Percentiles rank a stretch among this genome's conserved stretches.
phyloP scores from a whole-genome alignment of 176 grass and related monocot species.

The Triticum dicoccoides region DNA sequence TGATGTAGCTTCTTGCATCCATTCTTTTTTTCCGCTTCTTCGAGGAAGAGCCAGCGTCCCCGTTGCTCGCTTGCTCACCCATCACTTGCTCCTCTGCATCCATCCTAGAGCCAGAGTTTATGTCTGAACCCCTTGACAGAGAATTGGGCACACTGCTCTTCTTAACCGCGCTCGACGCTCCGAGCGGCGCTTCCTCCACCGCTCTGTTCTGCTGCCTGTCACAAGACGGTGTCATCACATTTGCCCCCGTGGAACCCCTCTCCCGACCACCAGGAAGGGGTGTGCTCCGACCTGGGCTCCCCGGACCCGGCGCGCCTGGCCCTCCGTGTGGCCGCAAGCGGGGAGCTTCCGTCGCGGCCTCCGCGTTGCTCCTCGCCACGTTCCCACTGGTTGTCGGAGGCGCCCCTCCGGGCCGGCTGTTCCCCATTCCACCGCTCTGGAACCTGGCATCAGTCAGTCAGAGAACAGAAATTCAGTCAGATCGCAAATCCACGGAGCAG shows the following conservation, averaged over 20 bases:
- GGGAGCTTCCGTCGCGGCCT: not conserved
- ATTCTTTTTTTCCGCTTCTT: slow-evolving; percentile 29
- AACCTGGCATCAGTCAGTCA: not conserved
- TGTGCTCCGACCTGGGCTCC: slow-evolving; percentile 27
- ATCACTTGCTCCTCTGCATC: not conserved
- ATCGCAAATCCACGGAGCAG: not conserved
- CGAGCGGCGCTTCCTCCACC: not conserved
- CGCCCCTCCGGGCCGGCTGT: slow-evolving; percentile 21
- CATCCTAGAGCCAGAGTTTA: not conserved
- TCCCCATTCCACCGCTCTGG: slow-evolving; percentile 31
- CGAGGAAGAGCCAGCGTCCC: not conserved
- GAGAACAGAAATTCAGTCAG: too few relatives aligned
- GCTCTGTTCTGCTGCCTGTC: not conserved
- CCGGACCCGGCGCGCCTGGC: not conserved
- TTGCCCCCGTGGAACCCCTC: not conserved
- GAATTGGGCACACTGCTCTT: not conserved
- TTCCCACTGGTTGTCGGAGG: not conserved
- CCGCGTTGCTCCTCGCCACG: not conserved
- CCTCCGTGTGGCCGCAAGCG: not conserved
- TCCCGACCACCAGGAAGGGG: not conserved
- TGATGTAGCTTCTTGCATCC: not conserved
- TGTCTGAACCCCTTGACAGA: not conserved
- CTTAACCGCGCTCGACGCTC: not conserved
- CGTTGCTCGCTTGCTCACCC: not conserved
- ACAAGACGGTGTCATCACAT: not conserved